Evolutionary conservation across 441 rosid species (phyloP).

Genomic region (Dalechampia spathulata): DNA sequence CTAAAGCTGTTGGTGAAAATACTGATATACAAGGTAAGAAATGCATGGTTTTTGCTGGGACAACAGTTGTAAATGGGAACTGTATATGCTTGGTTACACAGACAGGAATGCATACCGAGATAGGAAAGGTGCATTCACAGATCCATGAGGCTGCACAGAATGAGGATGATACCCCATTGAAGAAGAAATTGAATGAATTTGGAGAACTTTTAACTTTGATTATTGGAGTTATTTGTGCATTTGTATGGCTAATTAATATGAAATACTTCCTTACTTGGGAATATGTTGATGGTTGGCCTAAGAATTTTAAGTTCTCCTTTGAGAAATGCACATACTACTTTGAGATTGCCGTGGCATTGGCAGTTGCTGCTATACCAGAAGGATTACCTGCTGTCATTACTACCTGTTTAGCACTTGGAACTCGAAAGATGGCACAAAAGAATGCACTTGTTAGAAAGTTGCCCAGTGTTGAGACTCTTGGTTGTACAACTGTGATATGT

Average conservation of each 20-base stretch:
- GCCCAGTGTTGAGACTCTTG: constrained; percentile 93
- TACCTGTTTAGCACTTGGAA: constrained; percentile 86
- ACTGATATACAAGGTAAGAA: constrained; percentile 83
- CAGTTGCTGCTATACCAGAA: constrained; percentile 86
- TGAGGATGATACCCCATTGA: constrained; percentile 80
- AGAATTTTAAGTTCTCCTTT: constrained; percentile 75
- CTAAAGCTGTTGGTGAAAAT: constrained; percentile 50
- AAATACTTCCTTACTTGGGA: constrained; percentile 88
- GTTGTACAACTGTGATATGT: constrained; percentile 90
- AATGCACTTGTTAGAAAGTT: constrained; percentile 87
- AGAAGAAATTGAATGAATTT: constrained; percentile 83
- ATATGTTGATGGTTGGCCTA: constrained; percentile 74
- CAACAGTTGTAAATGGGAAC: constrained; percentile 76
- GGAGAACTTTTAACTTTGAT: constrained; percentile 74
- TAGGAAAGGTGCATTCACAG: constrained; percentile 81
- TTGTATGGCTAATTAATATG: constrained; percentile 83
- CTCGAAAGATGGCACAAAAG: constrained; percentile 95
- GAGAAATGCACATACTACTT: constrained; percentile 95
- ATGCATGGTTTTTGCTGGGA: constrained; percentile 79
- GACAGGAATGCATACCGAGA: constrained; percentile 77
- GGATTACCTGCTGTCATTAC: constrained; percentile 89
- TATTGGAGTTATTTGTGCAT: constrained; percentile 58
- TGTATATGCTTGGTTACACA: constrained; percentile 65
- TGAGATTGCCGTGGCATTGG: constrained; percentile 87
- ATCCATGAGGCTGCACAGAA: constrained; percentile 73